Base-by-base conservation (phyloP, 768 basidiomycete species). In the Russula virescens region DNA sequence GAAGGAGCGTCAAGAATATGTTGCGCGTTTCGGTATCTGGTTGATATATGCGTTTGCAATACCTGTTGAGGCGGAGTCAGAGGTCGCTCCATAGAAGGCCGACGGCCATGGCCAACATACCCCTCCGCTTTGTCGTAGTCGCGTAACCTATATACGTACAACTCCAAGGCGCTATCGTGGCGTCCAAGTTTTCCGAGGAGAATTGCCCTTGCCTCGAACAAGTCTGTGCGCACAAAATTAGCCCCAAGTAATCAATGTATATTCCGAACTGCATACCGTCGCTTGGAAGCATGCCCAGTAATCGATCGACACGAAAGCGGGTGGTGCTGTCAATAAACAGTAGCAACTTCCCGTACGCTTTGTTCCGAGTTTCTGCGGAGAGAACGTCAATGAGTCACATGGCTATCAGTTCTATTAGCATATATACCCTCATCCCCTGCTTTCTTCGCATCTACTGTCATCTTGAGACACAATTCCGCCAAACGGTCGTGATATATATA, bases 131-230 rank as follows among this genome's bases (percentile, higher is more conserved):
- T 93, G 28, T 75, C 64, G 71, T 88, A 93, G 70, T 95, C 89
- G 43, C 86, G 81, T 35, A 98, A 78, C 40, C 86, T 84, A 70
- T 98, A 89, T 7, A 95, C 94, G 71, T 98, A 99, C 16, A 96
- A 81, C 70, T 95, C 92, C n/a, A 98, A 81, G 0, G 96, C 94
- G 64, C 88, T 91, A 64, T 97, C 93, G 64, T 98, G 96, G 58
- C 91, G 85, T 1, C 90, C 93, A 63, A 98, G 79, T 49, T 89
- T 82, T 11, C 97, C 97, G 11, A 98, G 77, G 8, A 99, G 80
- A 62, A 98, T 86, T 0, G 97, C 97, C 46, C 94, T 86, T 18
- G 91, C 94, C 73, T 98, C 94, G 62, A 83, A 93, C 43, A 97
- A 78, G 68, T 93, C 94, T 94, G 68, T 6, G 55, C 57, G 21